Conservation (phyloP, 2,329 filamentous ascomycete species). For the Claviceps arundinis region DNA sequence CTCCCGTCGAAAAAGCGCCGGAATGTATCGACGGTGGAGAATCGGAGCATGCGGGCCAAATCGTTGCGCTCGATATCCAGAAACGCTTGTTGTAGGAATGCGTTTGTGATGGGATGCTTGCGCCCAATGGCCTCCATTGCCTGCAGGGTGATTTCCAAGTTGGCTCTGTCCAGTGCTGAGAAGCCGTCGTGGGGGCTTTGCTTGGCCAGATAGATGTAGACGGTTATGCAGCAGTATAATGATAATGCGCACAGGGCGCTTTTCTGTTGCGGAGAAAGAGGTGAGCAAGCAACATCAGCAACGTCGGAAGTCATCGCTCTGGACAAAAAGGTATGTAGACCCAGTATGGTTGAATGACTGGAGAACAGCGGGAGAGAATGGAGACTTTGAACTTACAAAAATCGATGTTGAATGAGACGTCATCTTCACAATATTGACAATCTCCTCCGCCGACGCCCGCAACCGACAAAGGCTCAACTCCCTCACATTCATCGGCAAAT, state of each 20-base stretch:
- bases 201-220: constrained; percentile 70
- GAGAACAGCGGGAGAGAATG: too few relatives aligned
- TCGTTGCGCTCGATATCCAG: constrained; percentile 57
- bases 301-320: not conserved
- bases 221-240: constrained; percentile 71
- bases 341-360: too few relatives aligned
- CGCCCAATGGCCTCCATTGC: constrained; percentile 67
- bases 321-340: too few relatives aligned
- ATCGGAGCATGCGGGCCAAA: constrained; percentile 21
- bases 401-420: constrained; percentile 56
- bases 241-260: constrained; percentile 48
- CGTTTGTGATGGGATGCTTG: constrained; percentile 63
- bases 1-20: constrained; percentile 16
- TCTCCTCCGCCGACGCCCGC: constrained; percentile 69
- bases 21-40: constrained; percentile 24
- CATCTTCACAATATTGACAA: constrained; percentile 70
- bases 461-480: constrained; percentile 61
- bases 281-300: not conserved
- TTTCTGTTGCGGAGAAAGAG: constrained; percentile 13
- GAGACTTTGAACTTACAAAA: constrained; percentile 37
- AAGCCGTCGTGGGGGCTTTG: constrained; percentile 47
- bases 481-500: constrained; percentile 49
- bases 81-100: constrained; percentile 73
- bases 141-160: constrained; percentile 62
- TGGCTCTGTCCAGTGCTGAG: constrained; percentile 30